Conservation (phyloP, 805 yeast species). For the Torulaspora maleeae region DNA sequence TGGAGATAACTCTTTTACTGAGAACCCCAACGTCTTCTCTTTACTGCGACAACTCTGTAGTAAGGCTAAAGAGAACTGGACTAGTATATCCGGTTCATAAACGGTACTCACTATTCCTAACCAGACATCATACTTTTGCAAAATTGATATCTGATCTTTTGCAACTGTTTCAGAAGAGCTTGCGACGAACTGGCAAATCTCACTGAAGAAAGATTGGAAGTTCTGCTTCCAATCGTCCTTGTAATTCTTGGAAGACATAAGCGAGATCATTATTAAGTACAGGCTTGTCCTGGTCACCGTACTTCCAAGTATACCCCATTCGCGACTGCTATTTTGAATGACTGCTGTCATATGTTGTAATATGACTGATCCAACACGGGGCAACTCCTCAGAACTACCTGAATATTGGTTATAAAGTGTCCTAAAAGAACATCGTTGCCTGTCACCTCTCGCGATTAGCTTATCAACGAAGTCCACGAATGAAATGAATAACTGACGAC, state of each 20-base stretch:
- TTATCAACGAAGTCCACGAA: conserved; percentile 58
- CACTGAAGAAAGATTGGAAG: conserved; percentile 33
- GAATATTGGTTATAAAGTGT: conserved; percentile 39
- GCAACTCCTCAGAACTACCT: conserved; percentile 32
- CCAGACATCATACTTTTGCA: conserved; percentile 58
- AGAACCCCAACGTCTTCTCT: conserved; percentile 12
- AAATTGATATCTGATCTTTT: conserved; percentile 57
- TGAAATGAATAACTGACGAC: conserved; percentile 46
- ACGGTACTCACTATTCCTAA: conserved; percentile 38
- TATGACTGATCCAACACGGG: conserved; percentile 50
- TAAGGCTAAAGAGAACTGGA: conserved; percentile 17
- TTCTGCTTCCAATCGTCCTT: conserved; percentile 27
- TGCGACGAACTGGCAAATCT: conserved; percentile 43
- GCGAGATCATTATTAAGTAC: conserved; percentile 44
- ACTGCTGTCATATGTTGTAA: conserved; percentile 44
- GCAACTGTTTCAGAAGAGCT: conserved; percentile 45
- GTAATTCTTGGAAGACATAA: conserved; percentile 23
- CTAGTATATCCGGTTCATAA: conserved; percentile 17
- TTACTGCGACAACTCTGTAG: conserved; percentile 25
- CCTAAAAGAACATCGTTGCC: conserved; percentile 53
- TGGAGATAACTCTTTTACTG: conserved; percentile 11
- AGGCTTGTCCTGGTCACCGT: conserved; percentile 58
- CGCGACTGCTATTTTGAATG: conserved; percentile 46
- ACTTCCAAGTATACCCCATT: conserved; percentile 61
- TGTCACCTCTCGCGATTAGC: conserved; percentile 61